Percentiles rank a stretch among this genome's conserved stretches.
These are phyloP conservation scores for Penicillium palitans DNA, from an alignment of 2,329 filamentous ascomycete genomes.

Conservation along the genomic window DNA sequence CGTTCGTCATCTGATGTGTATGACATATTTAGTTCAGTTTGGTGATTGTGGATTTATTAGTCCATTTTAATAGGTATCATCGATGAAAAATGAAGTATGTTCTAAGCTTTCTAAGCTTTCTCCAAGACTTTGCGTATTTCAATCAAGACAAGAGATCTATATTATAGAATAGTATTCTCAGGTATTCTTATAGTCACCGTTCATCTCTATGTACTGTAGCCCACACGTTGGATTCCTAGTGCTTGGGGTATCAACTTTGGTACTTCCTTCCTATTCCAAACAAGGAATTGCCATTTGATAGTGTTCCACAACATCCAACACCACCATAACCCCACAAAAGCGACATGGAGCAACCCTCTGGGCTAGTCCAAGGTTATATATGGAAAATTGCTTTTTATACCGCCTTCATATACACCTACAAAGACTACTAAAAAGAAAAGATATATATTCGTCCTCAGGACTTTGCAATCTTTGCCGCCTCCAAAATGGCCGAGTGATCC, in stretches of 20 bases:
- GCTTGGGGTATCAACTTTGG: background rate
- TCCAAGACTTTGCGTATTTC: background rate
- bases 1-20: background rate
- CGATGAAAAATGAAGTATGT: background rate
- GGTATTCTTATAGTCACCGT: too few species aligned
- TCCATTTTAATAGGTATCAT: background rate
- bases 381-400: too few species aligned
- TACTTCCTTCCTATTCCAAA: background rate
- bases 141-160: background rate
- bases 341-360: too few species aligned
- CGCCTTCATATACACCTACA: too few species aligned
- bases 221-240: background rate
- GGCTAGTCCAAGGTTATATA: too few species aligned
- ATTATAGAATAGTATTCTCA: background rate
- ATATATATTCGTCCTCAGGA: too few species aligned
- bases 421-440: too few species aligned
- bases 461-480: too few species aligned
- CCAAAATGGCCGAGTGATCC: too few species aligned
- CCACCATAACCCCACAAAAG: too few species aligned
- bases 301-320: background rate
- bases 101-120: background rate
- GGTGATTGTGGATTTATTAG: background rate
- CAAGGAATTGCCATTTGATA: too few species aligned
- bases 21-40: background rate
- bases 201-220: too few species aligned